Base-by-base conservation (phyloP, 148 eudicot species). In the Hydrangea macrophylla region DNA sequence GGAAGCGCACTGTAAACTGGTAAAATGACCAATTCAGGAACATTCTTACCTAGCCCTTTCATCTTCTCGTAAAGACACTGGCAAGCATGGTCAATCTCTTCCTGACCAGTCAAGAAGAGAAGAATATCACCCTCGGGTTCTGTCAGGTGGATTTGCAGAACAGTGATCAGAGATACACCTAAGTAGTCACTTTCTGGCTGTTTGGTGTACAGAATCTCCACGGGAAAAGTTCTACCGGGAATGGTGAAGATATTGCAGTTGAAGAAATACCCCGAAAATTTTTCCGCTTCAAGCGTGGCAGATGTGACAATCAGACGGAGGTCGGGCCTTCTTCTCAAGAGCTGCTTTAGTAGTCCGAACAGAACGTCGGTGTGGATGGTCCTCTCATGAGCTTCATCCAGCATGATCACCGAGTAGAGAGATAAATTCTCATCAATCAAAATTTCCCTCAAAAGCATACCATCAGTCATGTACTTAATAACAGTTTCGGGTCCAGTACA, bases 321-420 rank as follows among this genome's bases (percentile, higher is more conserved):
- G 51, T 94, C 99, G 7, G 91, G 93, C 65, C 99, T 85, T 58
- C 97, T 78, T 24, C 73, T 68, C 22, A 94, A 71, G 10, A 94
- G 88, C 77, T 79, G 79, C 78, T 90, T 90, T 11, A 94, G 64
- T 3, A 94, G 65, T 26, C 97, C 99, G 70, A 94, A 90, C 10
- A 94, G 90, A 33, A 94, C 92, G 81, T 94, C 97, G 20, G 99
- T 94, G 79, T 89, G 80, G 58, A 91, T 87, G 25, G 97, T 91
- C 73, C 99, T 87, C 78, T 94, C 99, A 57, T 94, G 99, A 31
- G 99, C 99, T 84, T 94, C 99, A 80, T 94, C 99, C 60, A 94
- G 97, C 96, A 94, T 91, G 30, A 94, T 67, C 35, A 94, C 92
- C 9, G 98, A 88, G 67, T 91, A 94, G 59, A 88, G 93, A 12